Evolutionary conservation across 352 stramenopile species (phyloP).

Genomic region (Aphanomyces euteiches): DNA sequence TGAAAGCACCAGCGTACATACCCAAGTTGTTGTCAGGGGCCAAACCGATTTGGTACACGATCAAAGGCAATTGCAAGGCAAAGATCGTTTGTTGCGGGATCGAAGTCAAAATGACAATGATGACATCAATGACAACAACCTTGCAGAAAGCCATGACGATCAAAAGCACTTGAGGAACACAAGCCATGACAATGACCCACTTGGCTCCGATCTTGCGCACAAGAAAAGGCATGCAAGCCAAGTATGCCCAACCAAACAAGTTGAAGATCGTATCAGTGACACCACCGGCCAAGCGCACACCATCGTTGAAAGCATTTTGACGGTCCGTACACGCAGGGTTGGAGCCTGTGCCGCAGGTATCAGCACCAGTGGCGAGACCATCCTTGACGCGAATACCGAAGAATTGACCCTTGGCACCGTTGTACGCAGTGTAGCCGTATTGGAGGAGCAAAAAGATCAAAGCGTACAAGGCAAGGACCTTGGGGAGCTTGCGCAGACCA

Average conservation of each 20-base stretch:
- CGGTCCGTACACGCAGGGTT: not conserved
- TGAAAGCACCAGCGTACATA: constrained; percentile 69
- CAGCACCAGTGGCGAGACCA: constrained; percentile 45
- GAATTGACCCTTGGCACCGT: constrained; percentile 62
- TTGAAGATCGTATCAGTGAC: constrained; percentile 54
- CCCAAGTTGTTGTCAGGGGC: constrained; percentile 42
- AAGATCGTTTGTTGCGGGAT: constrained; percentile 42
- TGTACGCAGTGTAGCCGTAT: constrained; percentile 62
- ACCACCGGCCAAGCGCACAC: constrained; percentile 49
- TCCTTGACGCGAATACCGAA: constrained; percentile 57
- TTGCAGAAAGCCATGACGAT: constrained; percentile 55
- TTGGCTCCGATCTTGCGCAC: constrained; percentile 43
- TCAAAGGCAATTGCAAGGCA: constrained; percentile 6
- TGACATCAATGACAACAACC: constrained; percentile 40
- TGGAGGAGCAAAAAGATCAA: constrained; percentile 51
- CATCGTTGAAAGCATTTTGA: constrained; percentile 51
- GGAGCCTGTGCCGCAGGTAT: constrained; percentile 36
- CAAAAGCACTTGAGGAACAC: constrained; percentile 48
- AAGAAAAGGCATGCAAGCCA: constrained; percentile 47
- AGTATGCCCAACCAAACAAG: constrained; percentile 47
- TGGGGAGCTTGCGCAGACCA: constrained; percentile 46
- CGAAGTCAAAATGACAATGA: constrained; percentile 44
- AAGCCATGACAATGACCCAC: constrained; percentile 42
- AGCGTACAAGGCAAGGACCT: constrained; percentile 45
- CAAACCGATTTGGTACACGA: constrained; percentile 17